Base-by-base conservation (phyloP, 106 monocot species). In the Dendrobium nobile region DNA sequence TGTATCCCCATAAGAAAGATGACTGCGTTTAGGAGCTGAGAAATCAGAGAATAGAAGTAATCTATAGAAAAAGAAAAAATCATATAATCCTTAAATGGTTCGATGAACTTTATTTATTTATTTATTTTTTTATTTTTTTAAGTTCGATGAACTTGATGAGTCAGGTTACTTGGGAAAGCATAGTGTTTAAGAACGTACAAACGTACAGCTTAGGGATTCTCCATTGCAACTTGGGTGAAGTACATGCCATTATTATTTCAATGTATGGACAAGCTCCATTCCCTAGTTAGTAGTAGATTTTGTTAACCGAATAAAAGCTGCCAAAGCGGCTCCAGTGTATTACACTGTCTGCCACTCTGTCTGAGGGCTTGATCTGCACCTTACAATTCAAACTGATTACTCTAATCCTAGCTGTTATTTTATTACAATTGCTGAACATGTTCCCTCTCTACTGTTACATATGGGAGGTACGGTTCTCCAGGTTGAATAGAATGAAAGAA, bases 1-100 rank as follows among this genome's bases (percentile, higher is more conserved):
- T 78, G 83, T 97, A 97, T 75, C 96, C 96, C 96, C 96, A 97
- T n/a, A 97, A 84, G 79, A 97, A 97, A 84, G 96, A 92, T 81
- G 96, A 97, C 95, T 95, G 87, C 72, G 77, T 79, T 79, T 56
- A 82, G 86, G n/a, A 79, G 28, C 72, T 77, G 41, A 78, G 75
- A 80, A 73, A 89, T 86, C 67, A 87, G 77, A 78, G 37, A 51
- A 78, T 20, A 85, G 9, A 24, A 76, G 41, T 26, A 48, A 76
- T 51, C 27, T 48, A 8, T 28, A 9, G 10, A 76, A 48, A 44
- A 41, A 31, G 5, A 41, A 73, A 17, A 31, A 42, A 74, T 43
- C 7, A 74, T 20, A 41, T 43, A 74, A 74, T 18, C 41, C 18
- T 42, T 42, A 43, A 74, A 74, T 74, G 44, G 74, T 44, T 74